phyloP scores from a whole-genome alignment of 257 asterid genomes.

The Solanum habrochaites region DNA sequence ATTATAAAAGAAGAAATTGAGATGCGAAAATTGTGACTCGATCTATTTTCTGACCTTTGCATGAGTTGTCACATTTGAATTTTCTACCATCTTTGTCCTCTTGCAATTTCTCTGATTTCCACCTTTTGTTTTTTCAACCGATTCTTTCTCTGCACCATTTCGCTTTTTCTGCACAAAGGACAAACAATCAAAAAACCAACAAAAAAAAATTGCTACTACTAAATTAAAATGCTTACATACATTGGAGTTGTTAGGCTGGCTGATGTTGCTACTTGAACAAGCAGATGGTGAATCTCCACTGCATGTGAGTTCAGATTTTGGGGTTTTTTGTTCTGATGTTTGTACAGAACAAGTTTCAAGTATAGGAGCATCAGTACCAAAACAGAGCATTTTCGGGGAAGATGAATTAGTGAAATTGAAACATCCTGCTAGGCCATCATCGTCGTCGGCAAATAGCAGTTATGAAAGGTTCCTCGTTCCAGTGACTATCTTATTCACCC shows the following conservation, averaged over 20 bases:
- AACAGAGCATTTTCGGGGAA: slow-evolving; percentile 51
- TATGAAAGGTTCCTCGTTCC: too few species aligned
- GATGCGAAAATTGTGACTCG: neutral
- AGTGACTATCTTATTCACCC: too few species aligned
- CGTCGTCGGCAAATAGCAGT: too few species aligned
- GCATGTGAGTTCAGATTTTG: slow-evolving; percentile 34
- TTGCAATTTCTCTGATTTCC: slow-evolving; percentile 29
- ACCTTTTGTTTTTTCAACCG: slow-evolving; percentile 5
- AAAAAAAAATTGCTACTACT: neutral
- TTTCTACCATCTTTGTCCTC: slow-evolving; percentile 29
- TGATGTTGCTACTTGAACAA: slow-evolving; percentile 12
- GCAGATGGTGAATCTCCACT: slow-evolving; percentile 27
- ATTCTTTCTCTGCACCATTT: slow-evolving; percentile 21
- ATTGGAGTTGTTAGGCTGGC: slow-evolving; percentile 2
- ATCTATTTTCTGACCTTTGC: slow-evolving; percentile 44
- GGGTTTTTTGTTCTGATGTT: slow-evolving; percentile 7
- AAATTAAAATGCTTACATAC: neutral
- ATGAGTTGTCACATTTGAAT: slow-evolving; percentile 26
- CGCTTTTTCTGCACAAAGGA: slow-evolving; percentile 30
- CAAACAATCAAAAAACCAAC: neutral
- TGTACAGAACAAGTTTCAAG: neutral
- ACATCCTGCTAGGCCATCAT: too few species aligned
- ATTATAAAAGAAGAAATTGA: neutral
- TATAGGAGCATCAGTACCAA: slow-evolving; percentile 24
- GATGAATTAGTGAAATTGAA: slow-evolving; percentile 22